Base-by-base conservation (phyloP, 2,329 filamentous ascomycete species). In the Aquanectria penicillioides region DNA sequence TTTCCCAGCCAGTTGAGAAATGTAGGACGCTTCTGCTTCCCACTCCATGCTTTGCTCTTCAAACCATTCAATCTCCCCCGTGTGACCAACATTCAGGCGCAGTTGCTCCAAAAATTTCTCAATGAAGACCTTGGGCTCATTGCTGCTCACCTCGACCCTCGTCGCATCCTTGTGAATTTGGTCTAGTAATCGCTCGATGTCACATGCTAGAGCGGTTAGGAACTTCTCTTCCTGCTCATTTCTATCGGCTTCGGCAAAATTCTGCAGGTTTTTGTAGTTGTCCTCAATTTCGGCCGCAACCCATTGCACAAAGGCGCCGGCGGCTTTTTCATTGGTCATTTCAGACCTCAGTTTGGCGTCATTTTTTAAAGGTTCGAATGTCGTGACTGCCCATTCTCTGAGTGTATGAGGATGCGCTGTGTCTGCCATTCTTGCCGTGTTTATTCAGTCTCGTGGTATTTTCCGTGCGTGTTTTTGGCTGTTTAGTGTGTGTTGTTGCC, bases 311-410 rank as follows among this genome's bases (percentile, higher is more conserved):
- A 50, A 50, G 6, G 34, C 46, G 11, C 33, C 20, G n/a, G 46
- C 46, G 20, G 25, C 46, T 25, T 50, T 50, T 11, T 50, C 46
- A 5, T 23, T 37, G 7, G 46, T 50, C 46, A 50, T 50, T n/a
- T 50, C 46, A 9, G 46, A 50, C 13, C 46, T 33, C 1, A 50
- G 46, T 37, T 50, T 50, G 46, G 46, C 36, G 46, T 50, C 46
- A 50, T 50, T 37, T 29, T 50, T 50, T 26, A 50, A 50, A 11
- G 46, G 46, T 25, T 50, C 46, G 29, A 50, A 50, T 8, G 46
- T 50, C 6, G 46, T 50, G 15, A 50, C 46, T 5, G 36, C 46
- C 46, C 46, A 50, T 38, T 50, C 46, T 15, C 46, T 50, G 17
- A 50, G 33, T 2, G 46, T 50, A 25, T 50, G 34, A 7, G 46